phyloP scores from a whole-genome alignment of 2,329 filamentous ascomycete species.

The Harringtonia lauricola region DNA sequence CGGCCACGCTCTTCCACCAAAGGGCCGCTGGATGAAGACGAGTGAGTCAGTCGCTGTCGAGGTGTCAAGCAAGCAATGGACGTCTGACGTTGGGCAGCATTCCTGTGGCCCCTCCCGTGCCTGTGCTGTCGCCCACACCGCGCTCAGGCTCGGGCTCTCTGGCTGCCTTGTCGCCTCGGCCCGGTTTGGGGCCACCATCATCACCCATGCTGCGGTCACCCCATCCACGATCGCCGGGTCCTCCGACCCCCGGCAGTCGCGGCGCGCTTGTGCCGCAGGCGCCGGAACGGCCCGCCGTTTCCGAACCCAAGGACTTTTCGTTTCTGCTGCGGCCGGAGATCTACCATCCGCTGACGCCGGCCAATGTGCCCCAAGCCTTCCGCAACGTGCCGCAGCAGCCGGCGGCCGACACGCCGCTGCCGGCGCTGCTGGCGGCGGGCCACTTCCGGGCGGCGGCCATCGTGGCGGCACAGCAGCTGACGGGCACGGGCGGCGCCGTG shows the following conservation, averaged over 20 bases:
- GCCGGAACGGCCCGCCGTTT: conserved; percentile 16
- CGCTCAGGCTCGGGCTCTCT: no score
- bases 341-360: conserved; percentile 67
- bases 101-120: conserved; percentile 13
- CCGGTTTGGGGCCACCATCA: conserved; percentile 8
- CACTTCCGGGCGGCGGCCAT: conserved; percentile 75
- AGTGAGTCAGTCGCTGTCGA: conserved; percentile 40
- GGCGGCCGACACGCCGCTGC: conserved; percentile 50
- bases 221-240: no score
- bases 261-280: no score
- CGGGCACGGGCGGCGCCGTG: conserved; percentile 25
- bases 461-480: conserved; percentile 51
- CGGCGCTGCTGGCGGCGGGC: conserved; percentile 56
- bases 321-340: conserved; percentile 71
- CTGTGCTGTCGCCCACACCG: no score
- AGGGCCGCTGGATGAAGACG: conserved; percentile 65
- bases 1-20: conserved; percentile 60
- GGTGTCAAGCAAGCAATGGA: no score
- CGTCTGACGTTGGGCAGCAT: conserved; percentile 9
- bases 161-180: no score
- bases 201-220: neutral
- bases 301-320: conserved; percentile 58
- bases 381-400: conserved; percentile 57
- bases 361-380: conserved; percentile 53
- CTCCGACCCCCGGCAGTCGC: no score